A percentile compares a stretch with the other conserved stretches of the same genome.
These are phyloP conservation scores for Eutypella sp. DNA, from an alignment of 2,329 filamentous ascomycete genomes.

Conservation along the genomic window DNA sequence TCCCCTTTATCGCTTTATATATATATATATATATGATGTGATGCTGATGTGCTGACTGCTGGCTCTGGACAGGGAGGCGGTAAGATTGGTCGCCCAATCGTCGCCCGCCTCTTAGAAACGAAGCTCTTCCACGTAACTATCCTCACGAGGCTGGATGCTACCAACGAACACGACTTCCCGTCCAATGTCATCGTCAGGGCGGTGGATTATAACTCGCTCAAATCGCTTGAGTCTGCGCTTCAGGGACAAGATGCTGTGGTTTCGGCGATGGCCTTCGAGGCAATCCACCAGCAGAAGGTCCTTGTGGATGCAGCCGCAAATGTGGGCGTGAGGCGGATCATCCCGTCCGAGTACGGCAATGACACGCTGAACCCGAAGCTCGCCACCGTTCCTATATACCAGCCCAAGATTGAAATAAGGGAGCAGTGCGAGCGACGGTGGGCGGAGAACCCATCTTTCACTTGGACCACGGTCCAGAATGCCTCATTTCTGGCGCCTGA, in stretches of 20 bases:
- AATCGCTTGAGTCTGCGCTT: constrained; percentile 11
- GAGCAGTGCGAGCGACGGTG: constrained; percentile 11
- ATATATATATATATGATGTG: no score
- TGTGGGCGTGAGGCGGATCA: constrained; percentile 48
- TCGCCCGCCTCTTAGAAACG: constrained; percentile 10
- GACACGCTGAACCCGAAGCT: constrained; percentile 23
- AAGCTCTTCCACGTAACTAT: constrained; percentile 13
- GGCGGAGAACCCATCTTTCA: constrained; percentile 10
- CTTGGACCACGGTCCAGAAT: constrained; percentile 17
- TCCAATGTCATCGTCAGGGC: constrained; percentile 9
- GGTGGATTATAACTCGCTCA: constrained; percentile 13
- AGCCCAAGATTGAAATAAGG: constrained; percentile 16
- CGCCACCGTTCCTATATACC: constrained; percentile 16
- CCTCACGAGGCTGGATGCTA: constrained; percentile 10
- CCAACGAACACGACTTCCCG: constrained; percentile 8
- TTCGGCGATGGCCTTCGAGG: constrained; percentile 31
- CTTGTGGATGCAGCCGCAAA: constrained; percentile 47
- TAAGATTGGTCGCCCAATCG: constrained; percentile 17
- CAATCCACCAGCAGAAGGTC: constrained; percentile 35
- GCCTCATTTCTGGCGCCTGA: constrained; percentile 15
- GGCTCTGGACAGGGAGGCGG: constrained; percentile 16
- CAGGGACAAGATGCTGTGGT: constrained; percentile 24
- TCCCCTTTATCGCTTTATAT: constrained; percentile 1
- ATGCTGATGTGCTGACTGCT: constrained; percentile 6
- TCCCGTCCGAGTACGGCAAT: constrained; percentile 45